Conservation (phyloP, 2,329 filamentous ascomycete species). For the Chrysosporium queenslandicum region DNA sequence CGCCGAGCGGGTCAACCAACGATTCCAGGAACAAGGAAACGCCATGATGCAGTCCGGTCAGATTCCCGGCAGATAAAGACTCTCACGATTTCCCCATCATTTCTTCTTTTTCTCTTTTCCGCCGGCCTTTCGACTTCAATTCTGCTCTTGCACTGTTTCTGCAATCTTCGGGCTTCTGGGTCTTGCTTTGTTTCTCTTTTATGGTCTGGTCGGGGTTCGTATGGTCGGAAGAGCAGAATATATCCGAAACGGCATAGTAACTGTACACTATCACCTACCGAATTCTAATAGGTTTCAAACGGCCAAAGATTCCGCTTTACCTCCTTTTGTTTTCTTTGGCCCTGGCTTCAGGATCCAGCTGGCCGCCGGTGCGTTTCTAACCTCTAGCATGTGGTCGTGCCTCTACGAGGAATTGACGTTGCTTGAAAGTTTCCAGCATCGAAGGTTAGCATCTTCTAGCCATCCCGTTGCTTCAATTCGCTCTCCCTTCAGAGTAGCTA, state of each 20-base stretch:
- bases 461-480: no score
- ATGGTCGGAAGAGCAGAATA: slow-evolving; percentile 2
- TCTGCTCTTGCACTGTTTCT: not conserved
- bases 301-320: not conserved
- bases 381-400: not conserved
- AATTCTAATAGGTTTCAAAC: slow-evolving; percentile 4
- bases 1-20: slow-evolving; percentile 78
- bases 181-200: not conserved
- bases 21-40: slow-evolving; percentile 70
- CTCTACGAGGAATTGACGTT: not conserved
- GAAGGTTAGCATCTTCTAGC: no score
- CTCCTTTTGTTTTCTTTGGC: not conserved
- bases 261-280: slow-evolving; percentile 6
- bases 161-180: not conserved
- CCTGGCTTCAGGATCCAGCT: not conserved
- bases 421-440: not conserved
- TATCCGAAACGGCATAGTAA: slow-evolving; percentile 7
- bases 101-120: not conserved
- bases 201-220: slow-evolving; percentile 1
- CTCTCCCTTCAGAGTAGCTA: no score
- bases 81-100: not conserved
- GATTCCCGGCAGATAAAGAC: slow-evolving; percentile 31
- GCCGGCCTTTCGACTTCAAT: not conserved
- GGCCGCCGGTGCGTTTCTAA: not conserved
- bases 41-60: slow-evolving; percentile 54